Evolutionary conservation across 805 yeast species (phyloP), one percentile per base, ranked within the genome.

Genomic region (Metschnikowia gelsemii): DNA sequence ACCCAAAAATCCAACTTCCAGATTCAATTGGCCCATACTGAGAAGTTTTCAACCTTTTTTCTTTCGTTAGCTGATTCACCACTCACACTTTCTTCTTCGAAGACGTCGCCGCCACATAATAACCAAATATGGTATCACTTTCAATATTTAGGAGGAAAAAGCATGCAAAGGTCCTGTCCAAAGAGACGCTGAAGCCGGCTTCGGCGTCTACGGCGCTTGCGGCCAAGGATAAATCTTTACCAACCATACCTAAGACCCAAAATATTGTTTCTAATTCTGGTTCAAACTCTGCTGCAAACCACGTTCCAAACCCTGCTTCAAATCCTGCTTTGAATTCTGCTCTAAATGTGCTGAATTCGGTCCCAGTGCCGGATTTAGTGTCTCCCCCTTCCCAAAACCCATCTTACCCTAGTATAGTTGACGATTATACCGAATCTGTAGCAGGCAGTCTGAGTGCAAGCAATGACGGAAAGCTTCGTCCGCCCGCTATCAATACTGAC

Each of bases 401-500:
- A 21, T 33, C 42, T 9, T 26, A 17, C 22, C 32, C 45, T n/a
- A 32, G 35, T 24, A 31, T 42, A 19, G 33, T 37, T 14, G 35
- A 37, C 13, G 32, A 30, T 3, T 30, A 24, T 5, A 25, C 32
- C 4, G 41, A 31, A 14, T 38, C 41, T 5, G 35, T 30, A 4
- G 36, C 31, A 6, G 41, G 8, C 26, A 25, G 25, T 11, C 41
- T 38, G 41, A 20, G 26, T 14, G 32, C 35, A 5, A 38, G 41
- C 26, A 32, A 32, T 22, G 33, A 32, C 6, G 28, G 7, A 9
- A 20, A 26, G 20, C 41, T 45, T 19, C 47, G 43, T 9, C 50
- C 50, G 20, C 50, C 48, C n/a, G 30, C 40, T 3, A 17, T 46
- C 29, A 40, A 29, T 34, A 46, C 48, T 3, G 48, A 46, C 31